phyloP scores from a whole-genome alignment of 768 basidiomycete species.

The Naganishia onofrii region DNA sequence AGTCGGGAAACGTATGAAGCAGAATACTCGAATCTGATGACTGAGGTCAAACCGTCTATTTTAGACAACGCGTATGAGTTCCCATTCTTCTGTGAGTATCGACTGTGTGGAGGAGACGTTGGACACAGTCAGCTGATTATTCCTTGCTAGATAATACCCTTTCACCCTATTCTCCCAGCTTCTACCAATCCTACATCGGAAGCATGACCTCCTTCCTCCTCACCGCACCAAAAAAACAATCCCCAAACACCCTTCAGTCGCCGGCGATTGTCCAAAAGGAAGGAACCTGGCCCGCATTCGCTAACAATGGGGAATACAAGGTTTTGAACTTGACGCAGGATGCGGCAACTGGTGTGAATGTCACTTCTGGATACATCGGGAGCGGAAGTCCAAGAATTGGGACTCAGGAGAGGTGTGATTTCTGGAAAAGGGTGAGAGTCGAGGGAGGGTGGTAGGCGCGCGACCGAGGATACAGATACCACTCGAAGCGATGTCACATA shows the following conservation, averaged over 20 bases:
- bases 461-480: not conserved
- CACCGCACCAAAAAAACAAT: not conserved
- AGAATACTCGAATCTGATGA: not conserved
- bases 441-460: slow-evolving; percentile 15
- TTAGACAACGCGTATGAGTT: slow-evolving; percentile 29
- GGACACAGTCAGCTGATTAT: not conserved
- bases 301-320: slow-evolving; percentile 15
- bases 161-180: slow-evolving; percentile 20
- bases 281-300: slow-evolving; percentile 22
- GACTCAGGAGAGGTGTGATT: slow-evolving; percentile 14
- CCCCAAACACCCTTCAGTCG: slow-evolving; percentile 12
- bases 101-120: not conserved
- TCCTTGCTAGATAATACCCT: slow-evolving; percentile 21
- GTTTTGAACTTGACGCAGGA: slow-evolving; percentile 24
- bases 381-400: slow-evolving; percentile 14
- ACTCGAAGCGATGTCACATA: too few relatives aligned
- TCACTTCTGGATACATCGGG: slow-evolving; percentile 22
- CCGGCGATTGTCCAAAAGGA: slow-evolving; percentile 10
- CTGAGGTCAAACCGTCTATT: too few relatives aligned
- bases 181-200: slow-evolving; percentile 26
- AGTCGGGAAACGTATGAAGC: not conserved
- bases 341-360: slow-evolving; percentile 16
- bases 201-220: slow-evolving; percentile 23
- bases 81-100: slow-evolving; percentile 26
- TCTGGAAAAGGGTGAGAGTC: slow-evolving; percentile 20